These are phyloP conservation scores for Cladosporium sp. DNA, from an alignment of 2,329 filamentous ascomycete genomes.

Conservation along the genomic window DNA sequence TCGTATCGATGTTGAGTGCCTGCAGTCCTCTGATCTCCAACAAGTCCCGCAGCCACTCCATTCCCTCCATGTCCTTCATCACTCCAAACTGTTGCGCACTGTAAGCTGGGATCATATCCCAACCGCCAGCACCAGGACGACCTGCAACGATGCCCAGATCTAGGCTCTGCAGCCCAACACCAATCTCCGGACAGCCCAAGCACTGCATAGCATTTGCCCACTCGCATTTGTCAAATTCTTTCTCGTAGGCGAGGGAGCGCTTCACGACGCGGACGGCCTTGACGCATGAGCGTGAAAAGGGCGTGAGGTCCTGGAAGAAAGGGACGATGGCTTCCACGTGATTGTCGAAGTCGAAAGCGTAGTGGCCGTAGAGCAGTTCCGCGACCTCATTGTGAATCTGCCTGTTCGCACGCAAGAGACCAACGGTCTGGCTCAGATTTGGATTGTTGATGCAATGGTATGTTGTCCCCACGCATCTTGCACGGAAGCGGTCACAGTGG, in stretches of 20 bases:
- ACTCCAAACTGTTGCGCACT: conserved; percentile 46
- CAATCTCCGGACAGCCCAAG: conserved; percentile 30
- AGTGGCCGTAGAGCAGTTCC: conserved; percentile 52
- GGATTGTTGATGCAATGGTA: conserved; percentile 48
- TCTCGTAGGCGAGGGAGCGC: conserved; percentile 49
- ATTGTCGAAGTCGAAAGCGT: conserved; percentile 57
- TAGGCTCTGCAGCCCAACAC: conserved; percentile 37
- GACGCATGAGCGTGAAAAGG: conserved; percentile 45
- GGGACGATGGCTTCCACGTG: conserved; percentile 58
- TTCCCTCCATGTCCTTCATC: conserved; percentile 41
- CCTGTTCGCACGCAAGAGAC: conserved; percentile 30
- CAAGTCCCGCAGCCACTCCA: conserved; percentile 58
- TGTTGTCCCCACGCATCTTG: conserved; percentile 48
- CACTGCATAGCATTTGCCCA: conserved; percentile 53
- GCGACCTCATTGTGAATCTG: conserved; percentile 54
- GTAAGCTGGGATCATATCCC: conserved; percentile 48
- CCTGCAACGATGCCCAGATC: conserved; percentile 54
- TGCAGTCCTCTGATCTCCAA: conserved; percentile 47
- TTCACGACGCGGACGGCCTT: conserved; percentile 53
- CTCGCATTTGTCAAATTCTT: conserved; percentile 54
- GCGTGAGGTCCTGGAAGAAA: conserved; percentile 56
- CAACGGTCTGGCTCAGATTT: conserved; percentile 30
- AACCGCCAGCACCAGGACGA: conserved; percentile 41
- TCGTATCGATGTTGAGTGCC: conserved; percentile 49
- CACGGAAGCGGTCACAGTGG: conserved; percentile 39